Base-by-base conservation (phyloP, 352 stramenopile species). In the Phytophthora fragariae region DNA sequence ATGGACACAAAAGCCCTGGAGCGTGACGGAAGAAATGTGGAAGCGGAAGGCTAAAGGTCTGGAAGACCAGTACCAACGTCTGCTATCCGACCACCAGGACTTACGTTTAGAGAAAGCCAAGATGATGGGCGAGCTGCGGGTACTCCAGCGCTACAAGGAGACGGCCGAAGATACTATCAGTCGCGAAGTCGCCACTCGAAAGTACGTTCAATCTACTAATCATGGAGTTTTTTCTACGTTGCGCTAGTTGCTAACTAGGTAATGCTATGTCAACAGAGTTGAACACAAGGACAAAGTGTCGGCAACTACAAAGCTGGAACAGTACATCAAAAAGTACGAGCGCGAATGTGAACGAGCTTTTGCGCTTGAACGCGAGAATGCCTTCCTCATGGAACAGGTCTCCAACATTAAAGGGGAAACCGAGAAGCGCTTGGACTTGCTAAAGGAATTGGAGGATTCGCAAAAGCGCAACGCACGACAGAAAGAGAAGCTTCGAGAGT, bases 261-360 rank as follows among this genome's bases (percentile, higher is more conserved):
- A 10, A 54, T 33, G 27, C 7, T 52, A 54, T 3, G 55, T 11
- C 33, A 17, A 55, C 57, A 89, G 80, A 57, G 66, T 85, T 21
- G 80, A 90, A 61, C 79, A 93, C 70, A 93, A 92, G 64, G 87
- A 94, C 56, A 90, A 87, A 62, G 71, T 95, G 19, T 82, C 82
- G 4, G 79, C 82, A 3, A 76, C 75, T 1, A 92, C 81, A 8
- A 91, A 90, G 59, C 72, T 95, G 24, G 85, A 94, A 53, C 88
- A 95, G 68, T 93, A 92, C 57, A 82, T 92, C 62, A 91, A 92
- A 61, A 95, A 93, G 57, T 92, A 94, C 55, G 85, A 95, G 63
- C 82, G 88, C 39, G 86, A 93, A 62, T 92, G 86, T 41, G 86
- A 92, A 67, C 72, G 79, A 56, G 75, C 80, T 15, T 76, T 82